A percentile compares a stretch with the other conserved stretches of the same genome.
Evolutionary conservation across 2,329 filamentous ascomycete genomes (phyloP).

Genomic region (Cordyceps cicadae): DNA sequence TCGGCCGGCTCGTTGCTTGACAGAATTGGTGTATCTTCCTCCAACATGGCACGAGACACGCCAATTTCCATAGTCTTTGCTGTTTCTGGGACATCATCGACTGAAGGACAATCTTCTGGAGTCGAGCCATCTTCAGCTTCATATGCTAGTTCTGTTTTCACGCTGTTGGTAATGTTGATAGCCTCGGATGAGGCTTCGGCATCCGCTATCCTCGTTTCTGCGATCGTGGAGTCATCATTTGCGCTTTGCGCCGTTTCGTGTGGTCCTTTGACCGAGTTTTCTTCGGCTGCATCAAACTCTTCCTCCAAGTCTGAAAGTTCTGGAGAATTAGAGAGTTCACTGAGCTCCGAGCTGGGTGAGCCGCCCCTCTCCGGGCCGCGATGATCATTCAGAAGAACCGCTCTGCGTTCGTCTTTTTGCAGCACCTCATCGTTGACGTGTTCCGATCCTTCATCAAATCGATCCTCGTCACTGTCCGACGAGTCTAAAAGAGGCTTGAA

Average conservation of each 20-base stretch:
- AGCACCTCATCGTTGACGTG: neutral
- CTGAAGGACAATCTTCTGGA: neutral
- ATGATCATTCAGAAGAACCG: neutral
- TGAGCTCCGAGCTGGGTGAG: slow-evolving; percentile 3
- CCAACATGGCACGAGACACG: too few species aligned
- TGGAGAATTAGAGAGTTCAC: slow-evolving; percentile 1
- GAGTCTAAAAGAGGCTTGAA: neutral
- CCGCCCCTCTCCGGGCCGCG: neutral
- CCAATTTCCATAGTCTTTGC: neutral
- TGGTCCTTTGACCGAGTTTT: slow-evolving; percentile 20
- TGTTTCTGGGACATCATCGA: too few species aligned
- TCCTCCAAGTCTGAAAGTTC: neutral
- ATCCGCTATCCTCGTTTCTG: neutral
- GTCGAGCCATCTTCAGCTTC: neutral
- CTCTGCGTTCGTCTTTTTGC: neutral
- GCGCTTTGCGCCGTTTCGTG: slow-evolving; percentile 15
- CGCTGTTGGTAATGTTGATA: neutral
- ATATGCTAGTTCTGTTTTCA: too few species aligned
- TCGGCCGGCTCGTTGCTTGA: neutral
- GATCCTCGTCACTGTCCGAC: neutral
- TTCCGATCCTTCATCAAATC: neutral
- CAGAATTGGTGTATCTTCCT: neutral
- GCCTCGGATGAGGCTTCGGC: neutral
- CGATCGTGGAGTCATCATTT: neutral
- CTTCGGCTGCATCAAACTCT: neutral